Percentiles rank a stretch among this genome's conserved stretches.
These are phyloP conservation scores for Tinospora cordifolia DNA, from an alignment of 164 flowering plant genomes.

Conservation along the genomic window DNA sequence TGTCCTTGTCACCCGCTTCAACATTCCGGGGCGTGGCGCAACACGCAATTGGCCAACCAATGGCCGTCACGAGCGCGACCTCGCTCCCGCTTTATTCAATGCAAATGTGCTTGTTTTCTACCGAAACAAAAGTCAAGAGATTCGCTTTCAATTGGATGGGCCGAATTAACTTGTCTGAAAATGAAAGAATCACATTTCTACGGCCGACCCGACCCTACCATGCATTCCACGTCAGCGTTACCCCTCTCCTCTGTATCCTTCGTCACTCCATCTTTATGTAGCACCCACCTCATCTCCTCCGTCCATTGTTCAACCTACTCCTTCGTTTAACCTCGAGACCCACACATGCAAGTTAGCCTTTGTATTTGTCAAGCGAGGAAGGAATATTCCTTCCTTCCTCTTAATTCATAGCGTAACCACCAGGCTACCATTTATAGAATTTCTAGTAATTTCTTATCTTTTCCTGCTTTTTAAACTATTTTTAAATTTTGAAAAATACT, in stretches of 20 bases:
- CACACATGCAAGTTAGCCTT: background rate
- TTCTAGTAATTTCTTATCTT: background rate
- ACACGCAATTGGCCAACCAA: too few species aligned
- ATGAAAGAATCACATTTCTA: background rate
- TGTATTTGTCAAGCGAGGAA: slow-evolving; percentile 28
- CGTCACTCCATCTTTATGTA: too few species aligned
- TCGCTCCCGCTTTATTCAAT: too few species aligned
- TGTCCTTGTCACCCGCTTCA: too few species aligned
- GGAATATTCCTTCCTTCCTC: slow-evolving; percentile 26
- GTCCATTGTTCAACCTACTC: background rate
- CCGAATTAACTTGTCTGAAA: background rate
- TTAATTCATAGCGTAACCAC: background rate
- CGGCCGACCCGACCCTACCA: too few species aligned
- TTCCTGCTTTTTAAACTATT: too few species aligned
- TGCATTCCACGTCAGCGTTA: too few species aligned
- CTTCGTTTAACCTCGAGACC: background rate
- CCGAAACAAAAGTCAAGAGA: slow-evolving; percentile 1
- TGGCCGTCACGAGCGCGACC: too few species aligned
- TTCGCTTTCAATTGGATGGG: background rate
- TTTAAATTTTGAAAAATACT: too few species aligned
- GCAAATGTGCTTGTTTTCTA: background rate
- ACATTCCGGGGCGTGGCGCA: too few species aligned
- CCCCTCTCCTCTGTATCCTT: too few species aligned
- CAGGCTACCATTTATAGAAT: background rate
- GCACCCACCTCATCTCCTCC: too few species aligned